Evolutionary conservation across 192 early-diverging fungal genomes (phyloP).

Genomic region (Backusella australiensis): DNA sequence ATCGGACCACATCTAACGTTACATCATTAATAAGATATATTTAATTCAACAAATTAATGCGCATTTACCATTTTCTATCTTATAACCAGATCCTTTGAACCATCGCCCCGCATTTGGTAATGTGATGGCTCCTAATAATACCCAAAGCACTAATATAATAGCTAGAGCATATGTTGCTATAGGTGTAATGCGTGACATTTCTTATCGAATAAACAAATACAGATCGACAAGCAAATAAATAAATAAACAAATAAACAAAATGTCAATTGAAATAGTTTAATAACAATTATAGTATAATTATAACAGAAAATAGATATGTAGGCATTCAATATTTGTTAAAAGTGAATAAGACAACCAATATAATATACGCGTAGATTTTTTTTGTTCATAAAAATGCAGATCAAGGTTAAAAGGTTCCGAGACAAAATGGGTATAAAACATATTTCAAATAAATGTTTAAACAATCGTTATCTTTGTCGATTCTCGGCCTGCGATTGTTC

Average conservation of each 20-base stretch:
- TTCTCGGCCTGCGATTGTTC: neutral
- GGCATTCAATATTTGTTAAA: neutral
- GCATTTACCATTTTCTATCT: neutral
- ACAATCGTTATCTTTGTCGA: neutral
- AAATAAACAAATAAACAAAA: slow-evolving; percentile 5
- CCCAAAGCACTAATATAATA: slow-evolving; percentile 6
- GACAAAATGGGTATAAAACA: slow-evolving; percentile 1
- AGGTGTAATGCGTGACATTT: slow-evolving; percentile 6
- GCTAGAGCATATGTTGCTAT: slow-evolving; percentile 1
- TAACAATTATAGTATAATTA: neutral
- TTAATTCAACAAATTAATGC: neutral
- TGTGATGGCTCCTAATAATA: slow-evolving; percentile 16
- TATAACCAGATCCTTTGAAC: slow-evolving; percentile 8
- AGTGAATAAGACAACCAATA: neutral
- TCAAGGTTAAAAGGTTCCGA: neutral
- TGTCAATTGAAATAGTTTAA: neutral
- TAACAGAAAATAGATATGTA: neutral
- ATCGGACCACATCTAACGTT: neutral
- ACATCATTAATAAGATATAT: neutral
- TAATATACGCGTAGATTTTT: neutral
- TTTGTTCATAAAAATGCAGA: neutral
- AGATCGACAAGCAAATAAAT: slow-evolving; percentile 10
- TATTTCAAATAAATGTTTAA: neutral
- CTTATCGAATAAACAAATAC: neutral
- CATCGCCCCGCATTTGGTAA: slow-evolving; percentile 16